Evolutionary conservation across 768 basidiomycete species (phyloP).

Genomic region (Floccularia luteovirens): DNA sequence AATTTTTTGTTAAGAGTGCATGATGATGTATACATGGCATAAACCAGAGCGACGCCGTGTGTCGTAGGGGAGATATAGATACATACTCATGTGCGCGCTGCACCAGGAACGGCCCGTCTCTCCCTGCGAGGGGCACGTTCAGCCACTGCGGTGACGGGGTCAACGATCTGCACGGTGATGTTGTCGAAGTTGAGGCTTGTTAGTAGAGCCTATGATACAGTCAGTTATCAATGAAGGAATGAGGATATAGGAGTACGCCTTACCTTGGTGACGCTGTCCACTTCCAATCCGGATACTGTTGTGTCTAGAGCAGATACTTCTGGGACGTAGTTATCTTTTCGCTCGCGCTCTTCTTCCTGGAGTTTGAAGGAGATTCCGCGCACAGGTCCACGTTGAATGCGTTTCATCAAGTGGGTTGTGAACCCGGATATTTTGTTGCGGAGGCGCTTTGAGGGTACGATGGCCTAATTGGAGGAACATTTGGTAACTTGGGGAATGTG

Average conservation of each 20-base stretch:
- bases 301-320: conserved; percentile 95
- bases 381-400: conserved; percentile 96
- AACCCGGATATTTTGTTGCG: conserved; percentile 99
- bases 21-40: too few relatives aligned
- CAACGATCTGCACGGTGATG: conserved; percentile 69
- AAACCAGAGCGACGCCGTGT: too few relatives aligned
- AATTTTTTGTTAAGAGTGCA: too few relatives aligned
- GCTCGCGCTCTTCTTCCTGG: conserved; percentile 98
- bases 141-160: conserved; percentile 53
- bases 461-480: conserved; percentile 42
- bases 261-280: conserved; percentile 94
- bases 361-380: conserved; percentile 99
- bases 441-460: conserved; percentile 96
- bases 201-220: conserved; percentile 64
- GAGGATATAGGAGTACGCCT: conserved; percentile 16
- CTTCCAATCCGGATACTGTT: conserved; percentile 63
- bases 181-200: conserved; percentile 89
- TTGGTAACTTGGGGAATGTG: not conserved
- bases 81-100: conserved; percentile 34
- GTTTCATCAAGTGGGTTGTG: conserved; percentile 99
- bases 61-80: too few relatives aligned
- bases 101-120: conserved; percentile 76
- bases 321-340: conserved; percentile 99
- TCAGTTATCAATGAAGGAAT: not conserved
- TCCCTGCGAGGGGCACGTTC: conserved; percentile 72